Evolutionary conservation across 768 basidiomycete genomes (phyloP).

Genomic region (Rossbeevera mucosa): DNA sequence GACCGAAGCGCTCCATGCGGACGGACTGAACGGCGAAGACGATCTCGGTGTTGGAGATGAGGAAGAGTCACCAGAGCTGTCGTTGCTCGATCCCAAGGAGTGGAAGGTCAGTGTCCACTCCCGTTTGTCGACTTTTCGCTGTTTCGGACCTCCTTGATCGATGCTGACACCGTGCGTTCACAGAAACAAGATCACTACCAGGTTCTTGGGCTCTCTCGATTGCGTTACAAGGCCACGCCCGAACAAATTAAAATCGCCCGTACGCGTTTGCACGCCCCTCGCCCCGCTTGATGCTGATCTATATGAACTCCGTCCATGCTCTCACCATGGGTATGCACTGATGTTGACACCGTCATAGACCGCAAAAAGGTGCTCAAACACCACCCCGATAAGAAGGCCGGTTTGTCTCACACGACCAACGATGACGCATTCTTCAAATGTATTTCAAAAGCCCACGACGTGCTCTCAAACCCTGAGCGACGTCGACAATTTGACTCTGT

Average conservation of each 20-base stretch:
- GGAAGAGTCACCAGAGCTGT: conserved; percentile 64
- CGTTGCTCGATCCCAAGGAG: conserved; percentile 88
- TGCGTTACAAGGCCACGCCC: conserved; percentile 79
- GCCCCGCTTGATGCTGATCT: conserved; percentile 12
- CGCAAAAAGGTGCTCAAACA: conserved; percentile 99
- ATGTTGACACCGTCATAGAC: conserved; percentile 45
- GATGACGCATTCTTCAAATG: conserved; percentile 99
- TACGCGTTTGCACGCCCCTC: conserved; percentile 41
- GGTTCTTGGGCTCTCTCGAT: conserved; percentile 88
- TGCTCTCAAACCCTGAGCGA: conserved; percentile 80
- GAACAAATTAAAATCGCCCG: conserved; percentile 97
- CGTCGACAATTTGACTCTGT: conserved; percentile 96
- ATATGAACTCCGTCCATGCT: neutral
- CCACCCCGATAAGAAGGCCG: conserved; percentile 95
- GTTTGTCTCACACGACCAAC: conserved; percentile 74
- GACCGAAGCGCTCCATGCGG: conserved; percentile 44
- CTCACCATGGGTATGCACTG: neutral
- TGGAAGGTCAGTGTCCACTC: conserved; percentile 71
- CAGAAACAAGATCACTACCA: conserved; percentile 99
- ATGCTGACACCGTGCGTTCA: conserved; percentile 7
- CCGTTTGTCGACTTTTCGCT: neutral
- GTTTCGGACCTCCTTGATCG: neutral
- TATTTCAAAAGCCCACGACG: conserved; percentile 97
- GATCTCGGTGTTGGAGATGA: conserved; percentile 94
- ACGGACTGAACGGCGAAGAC: conserved; percentile 54